Evolutionary conservation across 1,139 yeast genomes (phyloP).

Genomic region (Magnusiomyces tetraspermus): DNA sequence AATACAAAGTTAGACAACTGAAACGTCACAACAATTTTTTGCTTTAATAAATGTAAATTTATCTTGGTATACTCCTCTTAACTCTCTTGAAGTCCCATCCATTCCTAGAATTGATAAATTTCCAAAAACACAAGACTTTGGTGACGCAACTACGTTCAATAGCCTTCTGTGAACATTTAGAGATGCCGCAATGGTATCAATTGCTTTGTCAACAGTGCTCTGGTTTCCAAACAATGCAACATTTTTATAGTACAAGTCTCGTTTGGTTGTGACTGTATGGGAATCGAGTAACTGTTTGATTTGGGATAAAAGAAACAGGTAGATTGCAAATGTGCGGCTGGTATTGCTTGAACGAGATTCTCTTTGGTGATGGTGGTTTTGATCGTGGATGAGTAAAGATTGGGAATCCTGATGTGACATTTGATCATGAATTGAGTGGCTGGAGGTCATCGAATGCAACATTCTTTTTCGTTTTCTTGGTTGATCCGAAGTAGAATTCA

Average conservation of each 20-base stretch:
- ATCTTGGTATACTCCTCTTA: background rate
- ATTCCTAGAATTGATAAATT: background rate
- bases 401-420: background rate
- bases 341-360: background rate
- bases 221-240: conserved; percentile 48
- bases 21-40: too few relatives aligned
- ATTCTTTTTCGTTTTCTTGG: background rate
- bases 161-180: conserved; percentile 25
- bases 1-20: too few relatives aligned
- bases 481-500: background rate
- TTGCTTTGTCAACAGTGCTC: conserved; percentile 35
- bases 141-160: conserved; percentile 48
- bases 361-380: too few relatives aligned
- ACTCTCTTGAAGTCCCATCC: background rate
- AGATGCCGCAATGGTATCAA: conserved; percentile 31
- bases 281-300: conserved; percentile 15
- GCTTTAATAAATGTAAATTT: background rate
- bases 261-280: conserved; percentile 34
- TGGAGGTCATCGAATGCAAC: background rate
- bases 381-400: background rate
- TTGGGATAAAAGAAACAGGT: background rate
- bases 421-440: background rate
- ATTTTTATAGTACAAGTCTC: conserved; percentile 62
- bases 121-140: conserved; percentile 52
- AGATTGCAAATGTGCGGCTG: background rate